These are phyloP conservation scores for Neurospora africana DNA, from an alignment of 495 filamentous ascomycete genomes.

Conservation along the genomic window DNA sequence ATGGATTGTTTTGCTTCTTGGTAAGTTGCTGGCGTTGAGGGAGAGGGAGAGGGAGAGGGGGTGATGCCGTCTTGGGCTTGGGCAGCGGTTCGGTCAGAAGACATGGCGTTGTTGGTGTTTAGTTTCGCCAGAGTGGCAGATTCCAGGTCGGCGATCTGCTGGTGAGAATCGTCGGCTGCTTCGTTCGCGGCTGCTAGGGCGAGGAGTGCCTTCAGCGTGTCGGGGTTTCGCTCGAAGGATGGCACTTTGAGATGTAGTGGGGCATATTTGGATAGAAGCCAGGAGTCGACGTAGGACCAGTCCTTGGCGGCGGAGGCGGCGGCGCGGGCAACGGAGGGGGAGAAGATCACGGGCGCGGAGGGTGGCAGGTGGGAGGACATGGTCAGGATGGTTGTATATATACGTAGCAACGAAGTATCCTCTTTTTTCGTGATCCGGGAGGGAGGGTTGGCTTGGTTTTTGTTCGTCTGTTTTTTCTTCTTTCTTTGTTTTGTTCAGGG, in stretches of 20 bases:
- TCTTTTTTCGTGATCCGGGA: not conserved
- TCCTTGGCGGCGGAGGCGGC: constrained; percentile 61
- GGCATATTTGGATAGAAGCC: constrained; percentile 58
- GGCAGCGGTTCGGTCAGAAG: not conserved
- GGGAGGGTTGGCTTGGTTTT: not conserved
- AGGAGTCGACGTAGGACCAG: constrained; percentile 78
- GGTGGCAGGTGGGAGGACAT: constrained; percentile 47
- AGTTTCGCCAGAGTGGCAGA: constrained; percentile 40
- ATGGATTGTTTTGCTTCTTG: constrained; percentile 17
- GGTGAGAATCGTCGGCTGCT: constrained; percentile 64
- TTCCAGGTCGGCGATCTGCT: constrained; percentile 50
- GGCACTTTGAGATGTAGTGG: constrained; percentile 25
- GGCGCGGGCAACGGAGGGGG: constrained; percentile 56
- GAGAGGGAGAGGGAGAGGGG: constrained; percentile 12
- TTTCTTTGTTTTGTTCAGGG: not conserved
- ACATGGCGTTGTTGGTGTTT: not conserved
- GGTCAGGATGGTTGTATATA: not conserved
- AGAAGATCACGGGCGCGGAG: constrained; percentile 49
- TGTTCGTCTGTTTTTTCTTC: not conserved
- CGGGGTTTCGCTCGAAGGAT: constrained; percentile 72
- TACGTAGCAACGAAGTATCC: not conserved
- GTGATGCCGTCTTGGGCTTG: not conserved
- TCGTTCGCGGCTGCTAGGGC: constrained; percentile 71
- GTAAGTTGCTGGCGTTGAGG: constrained; percentile 22
- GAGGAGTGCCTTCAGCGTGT: constrained; percentile 68